Evolutionary conservation across 2,329 filamentous ascomycete genomes (phyloP).

Genomic region (Diaporthe citrichinensis): DNA sequence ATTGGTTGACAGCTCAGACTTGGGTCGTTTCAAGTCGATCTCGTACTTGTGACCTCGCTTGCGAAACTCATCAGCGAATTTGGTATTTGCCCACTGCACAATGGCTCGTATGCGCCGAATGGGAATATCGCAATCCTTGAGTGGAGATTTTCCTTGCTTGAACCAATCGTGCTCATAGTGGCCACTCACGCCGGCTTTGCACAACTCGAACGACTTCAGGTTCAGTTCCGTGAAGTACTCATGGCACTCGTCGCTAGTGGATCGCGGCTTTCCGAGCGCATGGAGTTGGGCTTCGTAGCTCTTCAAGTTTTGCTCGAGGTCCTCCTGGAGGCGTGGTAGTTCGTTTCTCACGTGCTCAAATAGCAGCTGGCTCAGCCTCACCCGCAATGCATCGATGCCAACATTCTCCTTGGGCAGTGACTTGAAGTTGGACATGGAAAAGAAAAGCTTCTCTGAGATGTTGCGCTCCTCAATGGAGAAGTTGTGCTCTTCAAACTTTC

Average conservation of each 20-base stretch:
- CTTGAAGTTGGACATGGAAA: not conserved
- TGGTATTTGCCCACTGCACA: not conserved
- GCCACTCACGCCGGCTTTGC: constrained; percentile 11
- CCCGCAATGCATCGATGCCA: not conserved
- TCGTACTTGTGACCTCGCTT: not conserved
- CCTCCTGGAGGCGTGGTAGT: not conserved
- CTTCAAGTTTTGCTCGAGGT: not conserved
- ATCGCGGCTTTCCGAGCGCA: not conserved
- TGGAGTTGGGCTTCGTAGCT: no score
- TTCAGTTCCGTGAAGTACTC: not conserved
- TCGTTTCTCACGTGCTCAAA: constrained; percentile 34
- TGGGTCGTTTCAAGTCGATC: accelerated
- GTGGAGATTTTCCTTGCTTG: not conserved
- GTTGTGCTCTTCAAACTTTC: constrained; percentile 66
- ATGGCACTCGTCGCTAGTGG: not conserved
- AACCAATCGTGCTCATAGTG: constrained; percentile 27
- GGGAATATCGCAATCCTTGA: not conserved
- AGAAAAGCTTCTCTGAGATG: not conserved
- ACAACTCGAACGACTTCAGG: constrained; percentile 20
- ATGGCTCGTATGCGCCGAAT: not conserved
- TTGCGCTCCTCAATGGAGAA: constrained; percentile 17
- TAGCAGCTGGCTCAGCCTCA: constrained; percentile 8
- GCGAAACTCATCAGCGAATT: not conserved
- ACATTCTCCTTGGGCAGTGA: not conserved
- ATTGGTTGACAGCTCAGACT: not conserved